Evolutionary conservation across 768 basidiomycete species (phyloP).

Genomic region (Kwoniella sp.): DNA sequence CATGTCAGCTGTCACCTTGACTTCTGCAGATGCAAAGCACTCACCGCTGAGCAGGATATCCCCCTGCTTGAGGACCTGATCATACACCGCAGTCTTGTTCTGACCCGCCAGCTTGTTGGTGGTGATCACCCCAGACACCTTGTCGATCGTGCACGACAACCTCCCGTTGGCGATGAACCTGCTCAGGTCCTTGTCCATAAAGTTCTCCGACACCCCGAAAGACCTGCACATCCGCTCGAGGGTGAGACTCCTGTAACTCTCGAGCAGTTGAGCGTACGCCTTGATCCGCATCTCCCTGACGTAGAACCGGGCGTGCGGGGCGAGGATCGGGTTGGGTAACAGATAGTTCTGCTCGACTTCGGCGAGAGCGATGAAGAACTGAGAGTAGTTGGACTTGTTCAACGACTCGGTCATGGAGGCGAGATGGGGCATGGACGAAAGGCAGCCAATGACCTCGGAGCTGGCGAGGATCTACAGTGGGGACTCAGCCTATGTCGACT

Average conservation of each 20-base stretch:
- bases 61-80: constrained; percentile 87
- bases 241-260: constrained; percentile 83
- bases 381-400: constrained; percentile 89
- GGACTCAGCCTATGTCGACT: not conserved
- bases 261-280: constrained; percentile 86
- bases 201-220: constrained; percentile 83
- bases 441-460: constrained; percentile 79
- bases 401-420: constrained; percentile 78
- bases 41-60: constrained; percentile 75
- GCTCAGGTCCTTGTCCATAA: constrained; percentile 88
- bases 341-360: constrained; percentile 83
- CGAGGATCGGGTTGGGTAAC: constrained; percentile 77
- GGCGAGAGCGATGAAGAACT: constrained; percentile 86
- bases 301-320: constrained; percentile 82
- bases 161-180: constrained; percentile 84
- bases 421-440: constrained; percentile 76
- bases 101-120: constrained; percentile 65
- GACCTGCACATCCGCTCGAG: constrained; percentile 76
- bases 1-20: not conserved
- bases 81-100: constrained; percentile 79
- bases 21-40: constrained; percentile 19
- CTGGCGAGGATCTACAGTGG: constrained; percentile 67
- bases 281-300: constrained; percentile 93
- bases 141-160: constrained; percentile 83
- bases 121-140: constrained; percentile 88